Evolutionary conservation across 1,284 basidiomycete species (phyloP).

Genomic region (Limonomyces culmigenus): DNA sequence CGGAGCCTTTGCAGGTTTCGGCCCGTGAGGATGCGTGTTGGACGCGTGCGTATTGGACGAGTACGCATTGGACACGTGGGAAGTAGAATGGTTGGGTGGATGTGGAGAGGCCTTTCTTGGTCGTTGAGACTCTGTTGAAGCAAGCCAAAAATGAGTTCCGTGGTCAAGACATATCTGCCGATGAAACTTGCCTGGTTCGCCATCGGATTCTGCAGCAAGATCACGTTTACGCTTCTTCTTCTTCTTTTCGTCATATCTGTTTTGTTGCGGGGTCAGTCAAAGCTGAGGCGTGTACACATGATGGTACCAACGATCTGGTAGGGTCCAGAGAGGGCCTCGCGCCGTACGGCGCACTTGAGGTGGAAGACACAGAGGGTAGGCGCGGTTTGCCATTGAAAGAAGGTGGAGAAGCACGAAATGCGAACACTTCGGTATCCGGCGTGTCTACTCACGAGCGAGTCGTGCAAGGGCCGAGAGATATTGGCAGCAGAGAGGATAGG

Average conservation of each 20-base stretch:
- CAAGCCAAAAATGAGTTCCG: background rate
- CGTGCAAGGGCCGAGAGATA: too few species aligned
- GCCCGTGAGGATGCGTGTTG: too few species aligned
- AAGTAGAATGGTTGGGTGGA: too few species aligned
- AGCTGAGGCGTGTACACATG: slow-evolving; percentile 18
- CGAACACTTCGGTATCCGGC: too few species aligned
- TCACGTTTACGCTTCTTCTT: slow-evolving; percentile 78
- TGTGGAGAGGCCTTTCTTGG: slow-evolving; percentile 40
- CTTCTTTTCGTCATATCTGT: slow-evolving; percentile 54
- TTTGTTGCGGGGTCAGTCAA: slow-evolving; percentile 5
- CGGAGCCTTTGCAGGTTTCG: too few species aligned
- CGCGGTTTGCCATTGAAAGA: slow-evolving; percentile 20
- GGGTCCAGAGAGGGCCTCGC: slow-evolving; percentile 17
- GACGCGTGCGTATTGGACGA: too few species aligned
- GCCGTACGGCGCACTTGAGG: slow-evolving; percentile 7
- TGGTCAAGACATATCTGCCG: background rate
- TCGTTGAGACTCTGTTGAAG: slow-evolving; percentile 26
- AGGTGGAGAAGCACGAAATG: too few species aligned
- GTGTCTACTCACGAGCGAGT: too few species aligned
- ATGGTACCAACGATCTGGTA: too few species aligned
- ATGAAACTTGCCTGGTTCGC: slow-evolving; percentile 38
- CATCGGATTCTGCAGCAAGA: slow-evolving; percentile 55
- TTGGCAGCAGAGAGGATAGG: too few species aligned
- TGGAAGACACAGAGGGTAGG: slow-evolving; percentile 6
- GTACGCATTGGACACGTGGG: too few species aligned